Percentiles rank a stretch among this genome's conserved stretches.
Evolutionary conservation across 192 early-diverging fungal genomes (phyloP).

Genomic region (Backusella macrospora): DNA sequence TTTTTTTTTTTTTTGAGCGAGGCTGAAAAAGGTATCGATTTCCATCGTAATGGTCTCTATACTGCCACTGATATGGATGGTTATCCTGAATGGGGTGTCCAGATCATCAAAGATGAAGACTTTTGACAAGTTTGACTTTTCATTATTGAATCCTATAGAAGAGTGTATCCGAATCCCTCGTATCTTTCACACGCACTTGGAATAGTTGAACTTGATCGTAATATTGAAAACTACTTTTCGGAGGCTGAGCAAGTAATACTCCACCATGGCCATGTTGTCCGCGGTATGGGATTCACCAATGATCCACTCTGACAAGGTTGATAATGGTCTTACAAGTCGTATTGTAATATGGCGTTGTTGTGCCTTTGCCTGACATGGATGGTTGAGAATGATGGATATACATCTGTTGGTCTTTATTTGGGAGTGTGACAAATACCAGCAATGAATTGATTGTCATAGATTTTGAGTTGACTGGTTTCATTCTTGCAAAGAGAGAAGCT

Average conservation of each 20-base stretch:
- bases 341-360: conserved; percentile 24
- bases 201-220: conserved; percentile 47
- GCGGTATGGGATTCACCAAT: conserved; percentile 47
- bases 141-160: conserved; percentile 54
- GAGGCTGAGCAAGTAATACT: conserved; percentile 52
- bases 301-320: conserved; percentile 44
- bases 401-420: conserved; percentile 6
- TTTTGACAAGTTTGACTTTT: conserved; percentile 44
- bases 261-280: conserved; percentile 43
- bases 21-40: conserved; percentile 49
- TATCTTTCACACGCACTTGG: conserved; percentile 46
- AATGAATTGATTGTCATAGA: conserved; percentile 8
- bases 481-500: background rate
- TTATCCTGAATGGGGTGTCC: conserved; percentile 48
- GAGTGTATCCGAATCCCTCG: conserved; percentile 45
- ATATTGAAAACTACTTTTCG: conserved; percentile 49
- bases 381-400: conserved; percentile 15
- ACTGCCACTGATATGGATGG: conserved; percentile 37
- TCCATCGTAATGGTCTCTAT: conserved; percentile 44
- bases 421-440: background rate
- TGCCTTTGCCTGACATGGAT: conserved; percentile 4
- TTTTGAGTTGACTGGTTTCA: conserved; percentile 11
- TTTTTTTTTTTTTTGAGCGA: too few relatives aligned
- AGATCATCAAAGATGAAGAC: conserved; percentile 40
- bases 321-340: conserved; percentile 26